These are phyloP conservation scores for Stenocarpella maydis DNA, from an alignment of 2,329 filamentous ascomycete species.

Conservation along the genomic window DNA sequence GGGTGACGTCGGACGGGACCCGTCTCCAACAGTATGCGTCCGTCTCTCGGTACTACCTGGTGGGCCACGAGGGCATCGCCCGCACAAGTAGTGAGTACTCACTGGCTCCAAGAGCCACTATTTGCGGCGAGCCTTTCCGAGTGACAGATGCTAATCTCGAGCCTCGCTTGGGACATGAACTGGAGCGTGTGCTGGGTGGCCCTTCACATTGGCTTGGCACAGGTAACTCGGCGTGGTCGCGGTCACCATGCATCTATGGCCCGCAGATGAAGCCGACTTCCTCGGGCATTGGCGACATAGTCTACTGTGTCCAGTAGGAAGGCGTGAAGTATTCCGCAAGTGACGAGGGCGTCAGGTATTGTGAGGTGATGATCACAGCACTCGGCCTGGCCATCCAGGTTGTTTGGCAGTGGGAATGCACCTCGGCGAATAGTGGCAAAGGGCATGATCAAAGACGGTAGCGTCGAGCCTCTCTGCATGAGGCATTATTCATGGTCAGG, in stretches of 20 bases:
- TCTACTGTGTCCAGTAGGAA: no score
- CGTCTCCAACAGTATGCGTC: not conserved
- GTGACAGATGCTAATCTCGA: no score
- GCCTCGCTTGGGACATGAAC: no score
- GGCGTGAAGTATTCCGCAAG: no score
- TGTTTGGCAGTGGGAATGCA: not conserved
- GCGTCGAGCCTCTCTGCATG: not conserved
- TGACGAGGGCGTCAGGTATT: not conserved
- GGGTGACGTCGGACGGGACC: slow-evolving; percentile 15
- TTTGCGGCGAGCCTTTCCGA: not conserved
- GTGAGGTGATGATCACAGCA: not conserved
- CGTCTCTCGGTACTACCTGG: not conserved
- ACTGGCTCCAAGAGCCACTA: not conserved
- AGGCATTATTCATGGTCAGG: slow-evolving; percentile 8
- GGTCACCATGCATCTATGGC: not conserved
- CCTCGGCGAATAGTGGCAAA: not conserved
- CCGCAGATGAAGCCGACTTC: no score
- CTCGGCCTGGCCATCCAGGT: not conserved
- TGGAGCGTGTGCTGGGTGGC: no score
- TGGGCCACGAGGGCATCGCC: not conserved
- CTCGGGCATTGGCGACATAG: not conserved
- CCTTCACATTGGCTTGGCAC: not conserved
- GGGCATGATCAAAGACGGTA: not conserved
- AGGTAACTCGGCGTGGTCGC: not conserved
- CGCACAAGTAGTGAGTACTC: not conserved